Percentiles rank a stretch among this genome's conserved stretches.
Conservation (phyloP, 176 grass and related monocot species). For the Hyparrhenia diplandra region DNA sequence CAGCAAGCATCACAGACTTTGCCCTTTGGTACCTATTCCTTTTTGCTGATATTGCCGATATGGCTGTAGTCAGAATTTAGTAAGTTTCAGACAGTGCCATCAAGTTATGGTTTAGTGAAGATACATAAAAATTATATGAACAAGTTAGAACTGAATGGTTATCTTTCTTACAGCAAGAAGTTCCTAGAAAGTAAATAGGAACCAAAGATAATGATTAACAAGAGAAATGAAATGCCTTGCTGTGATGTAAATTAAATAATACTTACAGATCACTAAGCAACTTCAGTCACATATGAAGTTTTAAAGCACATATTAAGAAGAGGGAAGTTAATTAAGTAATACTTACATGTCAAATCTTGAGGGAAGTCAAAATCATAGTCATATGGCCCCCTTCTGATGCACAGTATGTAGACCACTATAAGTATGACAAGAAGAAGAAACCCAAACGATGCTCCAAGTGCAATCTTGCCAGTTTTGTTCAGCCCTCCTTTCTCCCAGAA, state of each 20-base stretch:
- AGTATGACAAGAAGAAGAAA: conserved; percentile 67
- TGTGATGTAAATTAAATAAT: background rate
- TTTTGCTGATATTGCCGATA: conserved; percentile 86
- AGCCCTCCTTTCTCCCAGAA: conserved; percentile 95
- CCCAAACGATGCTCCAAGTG: conserved; percentile 68
- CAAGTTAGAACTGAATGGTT: background rate
- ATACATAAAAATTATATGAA: background rate
- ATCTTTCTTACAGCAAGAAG: background rate
- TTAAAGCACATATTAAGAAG: background rate
- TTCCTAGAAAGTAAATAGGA: background rate
- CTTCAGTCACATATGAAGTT: background rate
- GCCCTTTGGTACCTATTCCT: conserved; percentile 95
- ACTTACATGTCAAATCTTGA: conserved; percentile 95
- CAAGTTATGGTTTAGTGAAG: background rate
- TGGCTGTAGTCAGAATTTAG: conserved; percentile 7
- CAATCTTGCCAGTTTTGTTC: conserved; percentile 82
- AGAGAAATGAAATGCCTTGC: background rate
- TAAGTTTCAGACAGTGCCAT: background rate
- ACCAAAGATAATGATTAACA: background rate
- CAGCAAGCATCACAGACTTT: conserved; percentile 89
- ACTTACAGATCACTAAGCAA: background rate
- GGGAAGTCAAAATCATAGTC: conserved; percentile 98
- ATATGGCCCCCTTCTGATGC: conserved; percentile 64
- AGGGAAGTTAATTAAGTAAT: background rate
- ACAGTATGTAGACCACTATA: conserved; percentile 80